phyloP scores from a whole-genome alignment of 257 asterid genomes.

The Mentha longifolia region DNA sequence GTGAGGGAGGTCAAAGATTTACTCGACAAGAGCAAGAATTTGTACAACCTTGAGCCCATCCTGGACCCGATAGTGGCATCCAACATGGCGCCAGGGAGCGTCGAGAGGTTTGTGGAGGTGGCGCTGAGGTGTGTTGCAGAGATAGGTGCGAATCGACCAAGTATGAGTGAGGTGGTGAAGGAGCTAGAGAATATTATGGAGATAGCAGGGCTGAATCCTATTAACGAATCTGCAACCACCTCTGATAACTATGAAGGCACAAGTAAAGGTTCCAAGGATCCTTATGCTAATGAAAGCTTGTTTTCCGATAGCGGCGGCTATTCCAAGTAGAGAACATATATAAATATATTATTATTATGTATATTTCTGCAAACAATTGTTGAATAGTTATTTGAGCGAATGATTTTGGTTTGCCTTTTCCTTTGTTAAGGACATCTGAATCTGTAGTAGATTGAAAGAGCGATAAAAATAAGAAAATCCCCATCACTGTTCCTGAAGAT shows the following conservation, averaged over 20 bases:
- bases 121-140: constrained; percentile 77
- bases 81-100: constrained; percentile 47
- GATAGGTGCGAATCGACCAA: constrained; percentile 56
- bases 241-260: constrained; percentile 67
- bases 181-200: constrained; percentile 82
- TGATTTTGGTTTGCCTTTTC: background rate
- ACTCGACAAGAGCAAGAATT: constrained; percentile 63
- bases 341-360: background rate
- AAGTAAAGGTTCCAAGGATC: constrained; percentile 55
- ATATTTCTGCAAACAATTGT: background rate
- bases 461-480: too few relatives aligned
- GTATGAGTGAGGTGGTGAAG: constrained; percentile 84
- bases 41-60: constrained; percentile 64
- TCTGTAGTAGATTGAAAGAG: too few relatives aligned
- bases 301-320: constrained; percentile 56
- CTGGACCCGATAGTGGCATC: constrained; percentile 75
- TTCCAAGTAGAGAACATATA: constrained; percentile 15
- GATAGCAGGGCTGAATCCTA: constrained; percentile 73
- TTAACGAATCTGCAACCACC: constrained; percentile 75
- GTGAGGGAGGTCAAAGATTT: constrained; percentile 67
- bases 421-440: too few relatives aligned
- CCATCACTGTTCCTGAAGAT: too few relatives aligned
- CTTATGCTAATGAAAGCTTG: constrained; percentile 74
- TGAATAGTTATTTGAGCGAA: background rate
- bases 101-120: constrained; percentile 72